Evolutionary conservation across 2,329 filamentous ascomycete genomes (phyloP).

Genomic region (Cladosporium cucumerinum): DNA sequence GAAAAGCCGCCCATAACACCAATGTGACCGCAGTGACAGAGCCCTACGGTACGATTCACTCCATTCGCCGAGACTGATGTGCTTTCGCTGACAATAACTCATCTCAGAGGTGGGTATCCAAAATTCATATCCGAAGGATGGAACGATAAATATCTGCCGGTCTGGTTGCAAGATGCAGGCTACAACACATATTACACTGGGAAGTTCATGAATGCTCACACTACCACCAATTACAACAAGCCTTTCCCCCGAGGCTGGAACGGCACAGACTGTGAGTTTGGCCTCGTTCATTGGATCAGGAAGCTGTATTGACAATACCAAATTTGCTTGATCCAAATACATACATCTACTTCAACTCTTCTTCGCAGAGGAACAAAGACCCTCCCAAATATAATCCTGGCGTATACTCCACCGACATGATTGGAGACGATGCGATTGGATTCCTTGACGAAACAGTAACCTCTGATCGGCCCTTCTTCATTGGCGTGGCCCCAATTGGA

Average conservation of each 20-base stretch:
- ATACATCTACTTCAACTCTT: neutral
- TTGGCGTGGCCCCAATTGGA: neutral
- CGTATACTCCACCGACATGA: neutral
- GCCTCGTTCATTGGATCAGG: accelerated
- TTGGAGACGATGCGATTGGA: neutral
- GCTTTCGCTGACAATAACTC: slow-evolving; percentile 27
- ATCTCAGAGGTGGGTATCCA: neutral
- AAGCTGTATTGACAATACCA: neutral
- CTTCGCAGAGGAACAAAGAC: neutral
- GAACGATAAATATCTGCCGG: slow-evolving; percentile 65
- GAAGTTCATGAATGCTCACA: neutral
- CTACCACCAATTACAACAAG: neutral
- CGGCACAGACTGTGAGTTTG: neutral
- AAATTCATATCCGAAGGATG: slow-evolving; percentile 21
- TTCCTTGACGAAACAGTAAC: neutral
- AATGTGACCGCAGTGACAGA: slow-evolving; percentile 55
- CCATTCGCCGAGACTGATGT: neutral
- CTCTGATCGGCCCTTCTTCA: neutral
- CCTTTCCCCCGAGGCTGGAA: neutral
- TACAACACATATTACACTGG: slow-evolving; percentile 69
- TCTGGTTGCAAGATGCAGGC: slow-evolving; percentile 66
- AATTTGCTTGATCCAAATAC: neutral
- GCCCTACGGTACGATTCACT: neutral
- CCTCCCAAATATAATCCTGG: neutral
- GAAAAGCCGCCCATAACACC: slow-evolving; percentile 65